Base-by-base conservation (phyloP, 2,329 filamentous ascomycete species). In the Stagonosporopsis chrysanthemi region DNA sequence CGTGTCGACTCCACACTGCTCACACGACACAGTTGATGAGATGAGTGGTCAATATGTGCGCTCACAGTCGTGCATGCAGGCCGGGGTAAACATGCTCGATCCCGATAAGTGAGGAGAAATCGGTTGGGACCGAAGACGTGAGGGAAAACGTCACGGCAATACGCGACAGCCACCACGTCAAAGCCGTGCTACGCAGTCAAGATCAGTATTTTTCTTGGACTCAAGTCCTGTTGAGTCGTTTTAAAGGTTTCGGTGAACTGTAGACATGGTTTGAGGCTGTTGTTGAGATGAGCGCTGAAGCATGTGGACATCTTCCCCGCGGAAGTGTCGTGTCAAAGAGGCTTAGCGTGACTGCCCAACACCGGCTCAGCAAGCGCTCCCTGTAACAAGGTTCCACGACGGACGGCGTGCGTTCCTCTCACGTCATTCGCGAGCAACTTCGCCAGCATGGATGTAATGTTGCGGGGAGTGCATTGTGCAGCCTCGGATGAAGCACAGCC, bases 391-490 rank as follows among this genome's bases (percentile, higher is more conserved):
- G 47, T 56, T 56, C 23, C 28, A 57, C 48, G 43, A 48, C 38
- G 38, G 47, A 48, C 43, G 43, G 47, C 36, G 36, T 57, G 48
- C 48, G 54, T 52, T 52, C 15, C 54, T 49, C 54, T 57, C 43
- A 57, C 54, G 54, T 57, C 54, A 57, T 57, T 43, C 47, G 49
- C 31, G 26, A 52, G 52, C 41, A 49, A 47, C 53, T 44, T 52
- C 43, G 43, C 48, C 43, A 49, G 39, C 48, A 57, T 57, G 54
- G 48, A 36, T 48, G 49, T 23, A 40, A 15, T 43, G 31, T 35
- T 57, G 49, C 54, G 54, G 54, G 48, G 54, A 52, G 48, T n/a
- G 54, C 54, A 49, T 49, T 23, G 54, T 49, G 44, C 44, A 57
- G 43, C 33, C 42, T 44, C 43, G 43, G 43, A 39, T 31, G n/a